phyloP scores from a whole-genome alignment of 2,329 filamentous ascomycete species.

The Sphaerulina musiva region DNA sequence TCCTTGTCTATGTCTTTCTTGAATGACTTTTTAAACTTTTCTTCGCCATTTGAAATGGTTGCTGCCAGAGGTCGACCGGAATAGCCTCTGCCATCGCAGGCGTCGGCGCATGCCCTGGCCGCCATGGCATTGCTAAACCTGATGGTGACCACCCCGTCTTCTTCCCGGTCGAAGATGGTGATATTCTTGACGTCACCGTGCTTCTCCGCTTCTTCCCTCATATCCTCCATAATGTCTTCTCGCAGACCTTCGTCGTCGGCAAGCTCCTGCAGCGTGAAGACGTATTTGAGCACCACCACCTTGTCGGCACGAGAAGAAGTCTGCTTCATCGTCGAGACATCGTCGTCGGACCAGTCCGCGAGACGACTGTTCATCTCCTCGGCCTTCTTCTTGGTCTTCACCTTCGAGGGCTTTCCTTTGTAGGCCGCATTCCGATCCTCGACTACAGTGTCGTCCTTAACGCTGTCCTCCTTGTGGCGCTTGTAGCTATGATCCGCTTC shows the following conservation, averaged over 20 bases:
- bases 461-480: constrained; percentile 61
- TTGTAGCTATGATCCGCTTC: constrained; percentile 88
- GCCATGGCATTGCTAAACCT: constrained; percentile 67
- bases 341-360: constrained; percentile 90
- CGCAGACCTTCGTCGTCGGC: constrained; percentile 77
- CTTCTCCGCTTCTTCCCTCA: constrained; percentile 82
- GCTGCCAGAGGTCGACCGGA: constrained; percentile 66
- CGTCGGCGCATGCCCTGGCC: constrained; percentile 61
- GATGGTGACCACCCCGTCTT: constrained; percentile 76
- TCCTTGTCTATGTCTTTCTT: constrained; percentile 31
- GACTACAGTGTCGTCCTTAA: constrained; percentile 40
- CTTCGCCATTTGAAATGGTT: constrained; percentile 46
- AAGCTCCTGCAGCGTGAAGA: constrained; percentile 83
- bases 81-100: constrained; percentile 75
- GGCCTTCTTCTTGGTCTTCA: constrained; percentile 81
- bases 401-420: constrained; percentile 45
- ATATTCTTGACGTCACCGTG: constrained; percentile 85
- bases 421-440: constrained; percentile 28
- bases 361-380: constrained; percentile 84
- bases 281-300: constrained; percentile 79
- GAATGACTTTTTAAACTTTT: constrained; percentile 63
- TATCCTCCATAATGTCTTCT: constrained; percentile 89
- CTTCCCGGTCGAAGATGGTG: constrained; percentile 79
- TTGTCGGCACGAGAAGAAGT: constrained; percentile 60
- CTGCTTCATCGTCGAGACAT: constrained; percentile 53